phyloP scores from a whole-genome alignment of 345 rosid genomes.

The Cardiospermum halicacabum region DNA sequence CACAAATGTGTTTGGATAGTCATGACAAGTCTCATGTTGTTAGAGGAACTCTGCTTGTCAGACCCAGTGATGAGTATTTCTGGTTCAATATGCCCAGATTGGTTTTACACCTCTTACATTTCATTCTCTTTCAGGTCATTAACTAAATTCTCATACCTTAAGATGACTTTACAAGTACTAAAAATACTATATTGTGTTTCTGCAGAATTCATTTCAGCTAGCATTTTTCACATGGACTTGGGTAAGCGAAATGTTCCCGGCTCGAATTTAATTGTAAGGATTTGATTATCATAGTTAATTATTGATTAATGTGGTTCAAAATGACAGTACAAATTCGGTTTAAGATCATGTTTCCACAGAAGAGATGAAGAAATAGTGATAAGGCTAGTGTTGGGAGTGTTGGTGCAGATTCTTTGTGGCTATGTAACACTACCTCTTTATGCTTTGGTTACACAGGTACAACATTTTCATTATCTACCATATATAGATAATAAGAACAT shows the following conservation, averaged over 20 bases:
- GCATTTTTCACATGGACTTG: slow-evolving; percentile 92
- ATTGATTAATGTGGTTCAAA: slow-evolving; percentile 6
- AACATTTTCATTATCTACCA: neutral
- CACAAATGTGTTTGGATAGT: slow-evolving; percentile 52
- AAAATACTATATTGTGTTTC: neutral
- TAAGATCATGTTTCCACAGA: slow-evolving; percentile 53
- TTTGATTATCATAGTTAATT: neutral
- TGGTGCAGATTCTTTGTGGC: slow-evolving; percentile 49
- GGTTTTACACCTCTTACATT: slow-evolving; percentile 51
- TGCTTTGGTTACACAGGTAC: slow-evolving; percentile 64
- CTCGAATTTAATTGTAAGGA: neutral
- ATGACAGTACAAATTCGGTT: slow-evolving; percentile 49
- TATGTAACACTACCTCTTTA: slow-evolving; percentile 61
- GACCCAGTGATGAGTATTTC: slow-evolving; percentile 55
- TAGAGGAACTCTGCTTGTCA: slow-evolving; percentile 50
- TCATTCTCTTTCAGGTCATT: slow-evolving; percentile 51
- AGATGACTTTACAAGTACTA: neutral
- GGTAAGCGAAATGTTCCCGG: slow-evolving; percentile 38
- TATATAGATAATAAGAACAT: neutral
- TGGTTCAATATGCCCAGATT: slow-evolving; percentile 56
- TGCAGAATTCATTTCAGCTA: slow-evolving; percentile 83
- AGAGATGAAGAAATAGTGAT: slow-evolving; percentile 36
- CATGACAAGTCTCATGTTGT: slow-evolving; percentile 44
- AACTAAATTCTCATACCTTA: too few relatives aligned
- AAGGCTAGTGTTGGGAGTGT: slow-evolving; percentile 39